These are phyloP conservation scores for Suillus paluster DNA, from an alignment of 768 basidiomycete genomes.

Conservation along the genomic window DNA sequence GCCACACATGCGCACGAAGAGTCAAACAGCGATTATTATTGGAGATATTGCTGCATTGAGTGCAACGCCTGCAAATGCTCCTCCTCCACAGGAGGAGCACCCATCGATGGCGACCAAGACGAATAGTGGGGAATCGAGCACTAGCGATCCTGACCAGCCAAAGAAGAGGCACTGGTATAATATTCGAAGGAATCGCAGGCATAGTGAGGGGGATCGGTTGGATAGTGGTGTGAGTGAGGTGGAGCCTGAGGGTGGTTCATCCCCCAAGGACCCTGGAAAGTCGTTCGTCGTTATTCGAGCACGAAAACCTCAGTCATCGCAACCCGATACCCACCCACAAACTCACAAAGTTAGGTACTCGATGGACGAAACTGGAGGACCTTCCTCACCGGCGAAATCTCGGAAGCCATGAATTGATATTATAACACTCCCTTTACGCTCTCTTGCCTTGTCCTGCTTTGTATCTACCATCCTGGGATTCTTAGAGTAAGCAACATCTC, in stretches of 20 bases:
- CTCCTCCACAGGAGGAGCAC: conserved; percentile 22
- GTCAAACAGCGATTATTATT: conserved; percentile 86
- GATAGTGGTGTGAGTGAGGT: conserved; percentile 25
- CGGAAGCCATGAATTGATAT: conserved; percentile 4
- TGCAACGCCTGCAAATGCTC: conserved; percentile 18
- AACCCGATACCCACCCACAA: conserved; percentile 24
- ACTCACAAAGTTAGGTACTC: conserved; percentile 31
- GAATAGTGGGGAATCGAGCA: conserved; percentile 28
- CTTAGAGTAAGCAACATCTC: conserved; percentile 28
- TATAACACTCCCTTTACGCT: conserved; percentile 10
- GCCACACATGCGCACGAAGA: conserved; percentile 75
- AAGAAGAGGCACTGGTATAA: conserved; percentile 78
- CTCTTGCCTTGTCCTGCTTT: conserved; percentile 16
- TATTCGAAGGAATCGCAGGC: conserved; percentile 58
- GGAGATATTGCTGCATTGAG: conserved; percentile 44
- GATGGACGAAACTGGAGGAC: conserved; percentile 30
- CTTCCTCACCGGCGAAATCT: conserved; percentile 13
- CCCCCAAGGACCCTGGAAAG: conserved; percentile 44
- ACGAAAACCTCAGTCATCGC: conserved; percentile 43
- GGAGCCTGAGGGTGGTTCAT: conserved; percentile 34
- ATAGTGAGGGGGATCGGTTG: conserved; percentile 57
- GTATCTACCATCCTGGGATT: conserved; percentile 23
- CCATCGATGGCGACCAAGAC: conserved; percentile 21
- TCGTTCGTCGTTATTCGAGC: conserved; percentile 79
- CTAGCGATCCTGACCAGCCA: conserved; percentile 49